Conservation (phyloP, 208 protist species). For the Herpetomonas samuelpessoai region DNA sequence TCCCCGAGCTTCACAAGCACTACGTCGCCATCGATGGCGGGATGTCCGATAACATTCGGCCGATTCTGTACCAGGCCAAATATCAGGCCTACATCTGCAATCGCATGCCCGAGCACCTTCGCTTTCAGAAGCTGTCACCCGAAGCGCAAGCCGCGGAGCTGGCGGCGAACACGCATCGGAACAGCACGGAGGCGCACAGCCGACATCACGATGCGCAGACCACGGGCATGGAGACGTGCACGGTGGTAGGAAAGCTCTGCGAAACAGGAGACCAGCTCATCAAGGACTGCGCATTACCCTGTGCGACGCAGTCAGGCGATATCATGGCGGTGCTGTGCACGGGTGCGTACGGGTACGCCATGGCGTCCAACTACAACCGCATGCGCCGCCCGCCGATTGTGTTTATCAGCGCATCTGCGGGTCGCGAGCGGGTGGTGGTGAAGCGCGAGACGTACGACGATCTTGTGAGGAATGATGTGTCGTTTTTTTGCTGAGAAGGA, state of each 20-base stretch:
- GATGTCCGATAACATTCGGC: slow-evolving; percentile 17
- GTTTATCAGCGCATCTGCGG: slow-evolving; percentile 3
- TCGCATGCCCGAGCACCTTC: slow-evolving; percentile 1
- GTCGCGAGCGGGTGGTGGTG: slow-evolving; percentile 1
- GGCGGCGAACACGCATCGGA: background rate
- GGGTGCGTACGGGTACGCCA: slow-evolving; percentile 13
- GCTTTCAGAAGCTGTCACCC: background rate
- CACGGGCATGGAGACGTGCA: background rate
- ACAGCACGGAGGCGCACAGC: too few relatives aligned
- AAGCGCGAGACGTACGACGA: slow-evolving; percentile 7
- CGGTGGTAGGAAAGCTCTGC: slow-evolving; percentile 10
- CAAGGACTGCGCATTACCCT: background rate
- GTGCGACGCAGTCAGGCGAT: slow-evolving; percentile 1
- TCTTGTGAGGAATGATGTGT: slow-evolving; percentile 8
- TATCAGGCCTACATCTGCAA: slow-evolving; percentile 5
- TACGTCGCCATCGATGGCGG: slow-evolving; percentile 13
- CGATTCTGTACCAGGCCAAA: slow-evolving; percentile 9
- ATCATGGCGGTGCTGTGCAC: slow-evolving; percentile 12
- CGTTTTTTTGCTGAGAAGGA: slow-evolving; percentile 1
- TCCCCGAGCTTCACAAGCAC: slow-evolving; percentile 3
- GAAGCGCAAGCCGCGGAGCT: background rate
- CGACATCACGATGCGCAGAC: background rate
- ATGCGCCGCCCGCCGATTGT: slow-evolving; percentile 11
- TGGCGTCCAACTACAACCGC: slow-evolving; percentile 18
- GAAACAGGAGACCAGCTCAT: slow-evolving; percentile 13